phyloP scores from a whole-genome alignment of 176 grass and related monocot genomes.

The Bromus sterilis region DNA sequence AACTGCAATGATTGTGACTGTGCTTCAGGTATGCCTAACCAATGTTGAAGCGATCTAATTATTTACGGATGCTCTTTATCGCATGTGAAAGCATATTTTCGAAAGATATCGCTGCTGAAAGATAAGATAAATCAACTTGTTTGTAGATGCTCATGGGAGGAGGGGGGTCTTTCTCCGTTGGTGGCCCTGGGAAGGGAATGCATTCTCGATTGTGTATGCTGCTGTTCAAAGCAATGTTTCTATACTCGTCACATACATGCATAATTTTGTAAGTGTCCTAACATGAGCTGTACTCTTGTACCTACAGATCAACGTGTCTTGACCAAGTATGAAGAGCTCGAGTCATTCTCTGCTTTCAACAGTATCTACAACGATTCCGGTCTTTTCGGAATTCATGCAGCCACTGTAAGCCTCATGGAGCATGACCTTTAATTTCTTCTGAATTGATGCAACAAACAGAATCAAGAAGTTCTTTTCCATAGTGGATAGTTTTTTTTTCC shows the following conservation, averaged over 20 bases:
- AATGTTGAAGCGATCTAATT: slow-evolving; percentile 5
- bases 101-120: background rate
- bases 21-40: slow-evolving; percentile 60
- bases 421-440: background rate
- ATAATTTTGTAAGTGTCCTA: background rate
- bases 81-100: background rate
- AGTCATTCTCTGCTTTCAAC: slow-evolving; percentile 85
- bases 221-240: background rate
- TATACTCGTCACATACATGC: background rate
- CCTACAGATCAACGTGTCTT: slow-evolving; percentile 69
- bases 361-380: slow-evolving; percentile 78
- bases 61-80: too few species aligned
- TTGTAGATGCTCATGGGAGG: slow-evolving; percentile 92
- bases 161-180: slow-evolving; percentile 81
- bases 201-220: slow-evolving; percentile 80
- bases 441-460: slow-evolving; percentile 10
- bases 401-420: slow-evolving; percentile 50
- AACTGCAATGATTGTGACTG: slow-evolving; percentile 54
- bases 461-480: background rate
- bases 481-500: background rate
- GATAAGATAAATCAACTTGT: background rate
- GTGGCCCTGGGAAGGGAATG: slow-evolving; percentile 92
- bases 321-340: slow-evolving; percentile 58
- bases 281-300: slow-evolving; percentile 1
- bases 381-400: slow-evolving; percentile 76